Evolutionary conservation across 176 grass and related monocot species (phyloP).

Genomic region (Pontederia crassipes): DNA sequence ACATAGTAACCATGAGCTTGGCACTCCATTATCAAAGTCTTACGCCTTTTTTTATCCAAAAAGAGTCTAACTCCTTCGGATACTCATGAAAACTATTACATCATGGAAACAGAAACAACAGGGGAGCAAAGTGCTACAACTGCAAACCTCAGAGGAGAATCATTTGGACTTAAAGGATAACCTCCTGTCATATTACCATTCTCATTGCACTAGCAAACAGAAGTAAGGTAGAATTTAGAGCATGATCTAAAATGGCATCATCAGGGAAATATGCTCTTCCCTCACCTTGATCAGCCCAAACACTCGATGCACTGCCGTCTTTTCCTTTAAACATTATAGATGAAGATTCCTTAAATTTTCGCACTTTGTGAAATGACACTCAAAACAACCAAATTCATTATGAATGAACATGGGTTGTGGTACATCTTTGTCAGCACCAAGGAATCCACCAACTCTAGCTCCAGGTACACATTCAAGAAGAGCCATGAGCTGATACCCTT

Average conservation of each 20-base stretch:
- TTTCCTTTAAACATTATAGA: slow-evolving; percentile 75
- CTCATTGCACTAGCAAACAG: slow-evolving; percentile 66
- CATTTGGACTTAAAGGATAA: slow-evolving; percentile 95
- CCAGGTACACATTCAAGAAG: slow-evolving; percentile 98
- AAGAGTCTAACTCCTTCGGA: slow-evolving; percentile 55
- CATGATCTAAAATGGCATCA: slow-evolving; percentile 33
- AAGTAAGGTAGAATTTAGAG: slow-evolving; percentile 57
- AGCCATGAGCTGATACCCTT: slow-evolving; percentile 18
- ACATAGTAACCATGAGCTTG: too few species aligned
- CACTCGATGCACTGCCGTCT: slow-evolving; percentile 12
- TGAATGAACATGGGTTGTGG: slow-evolving; percentile 90
- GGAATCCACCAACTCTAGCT: slow-evolving; percentile 37
- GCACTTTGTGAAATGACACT: slow-evolving; percentile 70
- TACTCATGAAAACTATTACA: slow-evolving; percentile 93
- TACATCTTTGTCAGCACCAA: slow-evolving; percentile 46
- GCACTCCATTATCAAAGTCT: too few species aligned
- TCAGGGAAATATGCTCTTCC: slow-evolving; percentile 79
- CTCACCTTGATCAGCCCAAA: slow-evolving; percentile 79
- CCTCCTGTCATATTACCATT: slow-evolving; percentile 47
- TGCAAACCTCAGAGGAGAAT: slow-evolving; percentile 72
- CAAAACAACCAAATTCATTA: slow-evolving; percentile 77
- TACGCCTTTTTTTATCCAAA: too few species aligned
- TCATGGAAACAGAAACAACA: slow-evolving; percentile 87
- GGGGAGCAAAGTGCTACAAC: slow-evolving; percentile 78
- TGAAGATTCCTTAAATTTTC: slow-evolving; percentile 39